Base-by-base conservation (phyloP, 2,329 filamentous ascomycete species). In the Pseudogymnoascus sp. region DNA sequence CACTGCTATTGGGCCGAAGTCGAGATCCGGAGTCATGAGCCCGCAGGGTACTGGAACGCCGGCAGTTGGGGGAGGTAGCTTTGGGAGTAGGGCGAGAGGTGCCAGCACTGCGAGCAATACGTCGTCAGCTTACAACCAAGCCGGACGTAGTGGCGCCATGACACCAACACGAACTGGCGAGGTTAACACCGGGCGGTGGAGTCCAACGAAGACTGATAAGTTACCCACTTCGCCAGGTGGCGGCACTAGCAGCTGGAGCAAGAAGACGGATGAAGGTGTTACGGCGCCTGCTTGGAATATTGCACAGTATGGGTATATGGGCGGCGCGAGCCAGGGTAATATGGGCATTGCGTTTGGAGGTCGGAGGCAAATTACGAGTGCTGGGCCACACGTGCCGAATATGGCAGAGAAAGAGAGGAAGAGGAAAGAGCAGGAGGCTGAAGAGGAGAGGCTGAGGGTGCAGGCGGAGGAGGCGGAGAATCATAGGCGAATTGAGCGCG, bases 221-320 rank as follows among this genome's bases (percentile, higher is more conserved):
- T 81, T 81, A 31, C 74, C 81, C 13, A 75, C 79, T 64, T 81
- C 86, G 61, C 80, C 83, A 40, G 72, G 76, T 31, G 38, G 33
- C 11, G 75, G 79, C 1, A 85, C 93, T 66, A 96, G 90, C 73
- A 96, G 86, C 76, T 97, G 95, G 95, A 96, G 90, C 75, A 96
- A 86, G 74, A 90, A 84, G 74, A 83, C 84, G 63, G 91, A 97
- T 69, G 90, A 97, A 74, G 85, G 84, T 14, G 82, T 82, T 50
- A 97, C 93, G 1, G 82, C 87, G 26, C 95, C 95, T 0, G 95
- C 95, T 1, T 99, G 95, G 95, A 99, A 97, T 73, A 97, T 97
- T 69, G 89, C 93, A 64, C 95, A 99, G 74, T 99, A 99, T 73
- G 93, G 95, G 6, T 99, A 97, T 76, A 95, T 97, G 89, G 95